Percentiles rank a stretch among this genome's conserved stretches.
These are phyloP conservation scores for Mycena chlorophos DNA, from an alignment of 768 basidiomycete genomes.

Conservation along the genomic window DNA sequence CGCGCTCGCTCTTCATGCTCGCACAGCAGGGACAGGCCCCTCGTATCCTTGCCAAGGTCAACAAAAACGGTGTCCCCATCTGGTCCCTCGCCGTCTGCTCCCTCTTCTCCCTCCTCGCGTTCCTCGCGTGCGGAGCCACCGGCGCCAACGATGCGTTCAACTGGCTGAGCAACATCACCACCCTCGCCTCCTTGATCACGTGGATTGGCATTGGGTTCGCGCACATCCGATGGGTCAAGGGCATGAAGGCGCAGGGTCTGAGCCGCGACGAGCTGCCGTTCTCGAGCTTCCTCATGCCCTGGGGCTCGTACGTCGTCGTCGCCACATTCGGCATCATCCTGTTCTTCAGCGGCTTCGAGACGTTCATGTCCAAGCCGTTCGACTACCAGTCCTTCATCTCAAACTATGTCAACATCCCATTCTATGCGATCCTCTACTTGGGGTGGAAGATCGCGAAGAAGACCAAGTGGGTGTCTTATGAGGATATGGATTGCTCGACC, in stretches of 20 bases:
- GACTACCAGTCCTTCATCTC: conserved; percentile 23
- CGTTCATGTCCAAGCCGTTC: conserved; percentile 17
- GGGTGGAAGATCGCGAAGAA: conserved; percentile 24
- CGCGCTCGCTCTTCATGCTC: conserved; percentile 51
- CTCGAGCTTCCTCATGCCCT: conserved; percentile 22
- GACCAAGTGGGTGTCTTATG: conserved; percentile 18
- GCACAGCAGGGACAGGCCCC: conserved; percentile 55
- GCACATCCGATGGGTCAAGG: conserved; percentile 40
- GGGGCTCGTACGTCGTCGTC: conserved; percentile 22
- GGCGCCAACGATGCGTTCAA: conserved; percentile 42
- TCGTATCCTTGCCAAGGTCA: conserved; percentile 42
- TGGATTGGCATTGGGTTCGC: conserved; percentile 46
- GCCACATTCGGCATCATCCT: conserved; percentile 20
- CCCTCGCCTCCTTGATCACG: conserved; percentile 34
- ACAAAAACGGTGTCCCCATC: conserved; percentile 37
- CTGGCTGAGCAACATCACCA: conserved; percentile 43
- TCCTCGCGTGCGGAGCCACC: conserved; percentile 37
- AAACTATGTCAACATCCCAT: conserved; percentile 27
- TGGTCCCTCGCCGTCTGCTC: conserved; percentile 37
- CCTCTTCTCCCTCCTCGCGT: conserved; percentile 38
- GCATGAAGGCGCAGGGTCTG: conserved; percentile 34
- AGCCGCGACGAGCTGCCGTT: conserved; percentile 25
- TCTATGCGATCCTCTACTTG: conserved; percentile 24
- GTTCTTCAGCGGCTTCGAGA: conserved; percentile 22
- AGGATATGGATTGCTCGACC: conserved; percentile 24